Base-by-base conservation (phyloP, 805 yeast species). In the Novakomyces olei region DNA sequence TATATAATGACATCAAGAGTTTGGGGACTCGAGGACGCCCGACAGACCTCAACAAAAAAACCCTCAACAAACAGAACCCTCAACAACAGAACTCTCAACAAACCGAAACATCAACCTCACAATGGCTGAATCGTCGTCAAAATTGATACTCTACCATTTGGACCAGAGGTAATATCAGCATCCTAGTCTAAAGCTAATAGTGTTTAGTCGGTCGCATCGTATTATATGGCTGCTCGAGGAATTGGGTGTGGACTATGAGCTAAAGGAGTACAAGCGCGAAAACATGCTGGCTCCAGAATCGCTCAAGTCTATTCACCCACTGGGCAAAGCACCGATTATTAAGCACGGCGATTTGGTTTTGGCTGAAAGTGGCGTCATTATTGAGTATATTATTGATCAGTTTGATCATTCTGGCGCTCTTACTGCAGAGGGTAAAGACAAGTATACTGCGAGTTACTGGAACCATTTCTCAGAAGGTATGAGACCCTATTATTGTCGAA, bases 201-300 rank as follows among this genome's bases (percentile, higher is more conserved):
- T n/a, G n/a, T n/a, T n/a, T n/a, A n/a, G n/a, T 3, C 57, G 83
- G 44, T 52, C 78, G 1, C 67, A 62, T 34, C 57, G 81, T 34
- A 57, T 72, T 6, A 44, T 67, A 19, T 74, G 79, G 76, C 50
- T 69, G 30, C 51, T 75, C n/a, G 78, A 72, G 37, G 64, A 69
- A 32, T 51, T 75, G 9, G 57, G 56, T 8, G 44, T 72, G 5
- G 65, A 64, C 17, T 74, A 69, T 43, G 65, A 63, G 9, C 49
- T 71, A 14, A 61, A 66, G 39, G 44, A 61, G 2, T 70, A 67
- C 47, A 49, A 61, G 36, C 58, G 81, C 32, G 55, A 53, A 5
- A 54, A 58, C 14, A 57, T 58, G 49, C 51, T 65, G 27, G 69
- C 70, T 1, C 68, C 67, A 5, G 52, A 53, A 2, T 68, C 55